A percentile compares a stretch with the other conserved stretches of the same genome.
phyloP scores from a whole-genome alignment of 192 early-diverging fungal species.

The Backusella tarrabulga region DNA sequence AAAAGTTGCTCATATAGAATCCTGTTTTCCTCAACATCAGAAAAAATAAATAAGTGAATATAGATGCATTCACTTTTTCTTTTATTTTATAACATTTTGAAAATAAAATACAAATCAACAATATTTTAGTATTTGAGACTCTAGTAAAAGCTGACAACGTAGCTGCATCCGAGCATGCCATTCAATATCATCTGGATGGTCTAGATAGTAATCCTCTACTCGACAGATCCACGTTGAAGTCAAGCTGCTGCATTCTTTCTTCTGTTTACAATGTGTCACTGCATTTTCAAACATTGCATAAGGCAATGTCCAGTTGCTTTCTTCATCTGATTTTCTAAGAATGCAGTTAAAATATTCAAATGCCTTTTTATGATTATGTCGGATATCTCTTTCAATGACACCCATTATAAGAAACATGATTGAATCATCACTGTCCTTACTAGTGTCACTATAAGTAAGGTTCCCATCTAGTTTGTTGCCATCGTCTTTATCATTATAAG shows the following conservation, averaged over 20 bases:
- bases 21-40: too few relatives aligned
- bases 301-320: background rate
- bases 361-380: background rate
- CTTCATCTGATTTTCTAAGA: background rate
- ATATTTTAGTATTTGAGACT: background rate
- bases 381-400: background rate
- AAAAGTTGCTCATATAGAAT: too few relatives aligned
- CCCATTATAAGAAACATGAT: background rate
- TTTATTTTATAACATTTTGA: too few relatives aligned
- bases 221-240: background rate
- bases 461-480: background rate
- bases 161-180: conserved; percentile 7
- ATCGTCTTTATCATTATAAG: background rate
- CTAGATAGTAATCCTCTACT: background rate
- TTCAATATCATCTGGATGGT: conserved; percentile 2
- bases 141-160: conserved; percentile 6
- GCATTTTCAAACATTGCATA: conserved; percentile 14
- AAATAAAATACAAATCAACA: background rate
- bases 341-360: background rate
- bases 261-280: background rate
- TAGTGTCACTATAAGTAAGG: background rate
- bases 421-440: background rate
- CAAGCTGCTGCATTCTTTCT: background rate
- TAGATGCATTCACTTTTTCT: too few relatives aligned
- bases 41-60: too few relatives aligned